These are phyloP conservation scores for Magnolia sinica DNA, from an alignment of 164 flowering plant genomes.

Conservation along the genomic window DNA sequence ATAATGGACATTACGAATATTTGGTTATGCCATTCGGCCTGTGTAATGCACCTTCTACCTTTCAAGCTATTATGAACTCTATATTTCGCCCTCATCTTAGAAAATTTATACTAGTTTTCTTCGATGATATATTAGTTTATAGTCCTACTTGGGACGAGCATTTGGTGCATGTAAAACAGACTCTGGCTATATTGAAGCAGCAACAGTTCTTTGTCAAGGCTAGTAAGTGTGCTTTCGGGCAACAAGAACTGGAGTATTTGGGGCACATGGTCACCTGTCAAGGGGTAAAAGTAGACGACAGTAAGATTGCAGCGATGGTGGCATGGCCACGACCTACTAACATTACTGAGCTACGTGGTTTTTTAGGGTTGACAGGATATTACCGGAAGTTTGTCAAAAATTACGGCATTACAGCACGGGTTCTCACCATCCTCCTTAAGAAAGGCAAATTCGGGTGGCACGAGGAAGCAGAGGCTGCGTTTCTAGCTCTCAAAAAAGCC, in stretches of 20 bases:
- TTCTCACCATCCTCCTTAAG: background rate
- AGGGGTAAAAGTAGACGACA: background rate
- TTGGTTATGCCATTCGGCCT: background rate
- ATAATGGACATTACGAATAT: conserved; percentile 4
- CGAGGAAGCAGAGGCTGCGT: background rate
- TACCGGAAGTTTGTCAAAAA: background rate
- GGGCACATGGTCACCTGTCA: background rate
- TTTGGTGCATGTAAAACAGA: background rate
- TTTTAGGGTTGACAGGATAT: conserved; percentile 3
- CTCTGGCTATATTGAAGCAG: too few species aligned
- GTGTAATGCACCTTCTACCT: background rate
- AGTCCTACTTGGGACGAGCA: background rate
- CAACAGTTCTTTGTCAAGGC: background rate
- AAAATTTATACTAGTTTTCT: conserved; percentile 9
- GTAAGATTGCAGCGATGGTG: background rate
- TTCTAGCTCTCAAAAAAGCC: background rate
- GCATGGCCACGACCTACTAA: background rate
- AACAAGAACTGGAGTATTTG: background rate
- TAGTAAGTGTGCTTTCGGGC: background rate
- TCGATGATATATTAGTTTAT: conserved; percentile 18
- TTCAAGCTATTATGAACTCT: conserved; percentile 11
- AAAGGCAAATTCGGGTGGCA: background rate
- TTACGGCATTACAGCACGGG: background rate
- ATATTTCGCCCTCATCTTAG: background rate
- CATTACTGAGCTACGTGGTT: background rate